Evolutionary conservation across 345 rosid genomes (phyloP).

Genomic region (Populus nigra): DNA sequence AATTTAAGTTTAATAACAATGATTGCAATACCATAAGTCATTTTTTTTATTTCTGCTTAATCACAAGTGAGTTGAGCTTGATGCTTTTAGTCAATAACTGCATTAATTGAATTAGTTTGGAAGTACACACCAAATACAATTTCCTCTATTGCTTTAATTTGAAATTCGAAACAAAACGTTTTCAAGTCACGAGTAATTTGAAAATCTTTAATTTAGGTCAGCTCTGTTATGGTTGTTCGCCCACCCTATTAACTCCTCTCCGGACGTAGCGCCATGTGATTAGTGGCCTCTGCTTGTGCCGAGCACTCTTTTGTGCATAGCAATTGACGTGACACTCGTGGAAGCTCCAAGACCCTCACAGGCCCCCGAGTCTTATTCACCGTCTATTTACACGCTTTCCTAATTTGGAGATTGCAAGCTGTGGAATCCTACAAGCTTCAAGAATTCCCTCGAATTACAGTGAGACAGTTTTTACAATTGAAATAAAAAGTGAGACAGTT

Average conservation of each 20-base stretch:
- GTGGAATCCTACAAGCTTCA: neutral
- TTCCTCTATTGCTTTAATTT: neutral
- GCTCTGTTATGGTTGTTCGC: neutral
- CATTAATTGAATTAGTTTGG: neutral
- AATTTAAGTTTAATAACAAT: no score
- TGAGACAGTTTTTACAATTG: no score
- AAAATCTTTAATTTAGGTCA: neutral
- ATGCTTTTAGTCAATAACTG: neutral
- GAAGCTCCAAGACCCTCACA: neutral
- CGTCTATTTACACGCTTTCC: neutral
- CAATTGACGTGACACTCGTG: neutral
- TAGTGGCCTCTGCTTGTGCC: neutral
- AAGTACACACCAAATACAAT: neutral
- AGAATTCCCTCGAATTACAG: neutral
- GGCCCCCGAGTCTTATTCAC: neutral
- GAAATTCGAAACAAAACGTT: neutral
- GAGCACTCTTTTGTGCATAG: neutral
- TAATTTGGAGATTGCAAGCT: neutral
- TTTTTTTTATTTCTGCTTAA: no score
- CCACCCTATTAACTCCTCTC: neutral
- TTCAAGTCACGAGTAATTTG: neutral
- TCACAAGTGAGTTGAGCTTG: neutral
- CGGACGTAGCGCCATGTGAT: neutral
- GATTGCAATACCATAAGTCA: no score
- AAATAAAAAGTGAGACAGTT: no score